These are phyloP conservation scores for Stephanocyclus meneghinianus DNA, from an alignment of 352 stramenopile species.

Conservation along the genomic window DNA sequence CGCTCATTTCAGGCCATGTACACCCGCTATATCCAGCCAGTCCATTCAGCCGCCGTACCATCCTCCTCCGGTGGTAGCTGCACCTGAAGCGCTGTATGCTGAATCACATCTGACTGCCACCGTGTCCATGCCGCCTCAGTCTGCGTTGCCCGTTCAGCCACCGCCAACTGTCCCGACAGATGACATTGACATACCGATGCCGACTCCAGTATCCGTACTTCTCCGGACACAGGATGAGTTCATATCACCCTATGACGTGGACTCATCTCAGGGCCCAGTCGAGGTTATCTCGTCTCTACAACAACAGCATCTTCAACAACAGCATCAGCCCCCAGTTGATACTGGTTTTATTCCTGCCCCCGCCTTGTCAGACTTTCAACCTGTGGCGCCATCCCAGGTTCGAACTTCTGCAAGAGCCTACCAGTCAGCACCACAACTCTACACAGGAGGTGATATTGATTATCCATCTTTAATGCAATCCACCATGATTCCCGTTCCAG, in stretches of 20 bases:
- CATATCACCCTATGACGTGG: slow-evolving; percentile 13
- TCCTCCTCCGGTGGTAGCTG: not conserved
- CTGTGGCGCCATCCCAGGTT: not conserved
- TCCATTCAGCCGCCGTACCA: not conserved
- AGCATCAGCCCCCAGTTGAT: not conserved
- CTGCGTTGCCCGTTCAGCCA: slow-evolving; percentile 1
- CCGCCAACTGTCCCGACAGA: slow-evolving; percentile 9
- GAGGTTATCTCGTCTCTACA: not conserved
- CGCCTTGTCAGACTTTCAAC: not conserved
- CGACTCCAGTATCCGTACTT: slow-evolving; percentile 56
- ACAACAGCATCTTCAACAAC: slow-evolving; percentile 6
- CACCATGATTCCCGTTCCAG: slow-evolving; percentile 65
- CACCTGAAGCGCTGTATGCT: not conserved
- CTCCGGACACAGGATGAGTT: slow-evolving; percentile 54
- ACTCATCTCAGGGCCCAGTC: not conserved
- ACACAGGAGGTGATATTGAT: not conserved
- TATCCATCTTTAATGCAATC: slow-evolving; percentile 55
- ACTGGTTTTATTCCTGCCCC: slow-evolving; percentile 6
- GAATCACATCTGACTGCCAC: not conserved
- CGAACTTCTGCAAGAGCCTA: slow-evolving; percentile 1
- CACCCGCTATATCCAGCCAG: slow-evolving; percentile 9
- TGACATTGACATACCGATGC: slow-evolving; percentile 53
- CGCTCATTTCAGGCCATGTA: slow-evolving; percentile 4
- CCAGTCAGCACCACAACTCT: slow-evolving; percentile 44
- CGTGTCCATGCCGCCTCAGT: not conserved